Evolutionary conservation across 129 eudicot genomes (phyloP).

Genomic region (Daucus carota): DNA sequence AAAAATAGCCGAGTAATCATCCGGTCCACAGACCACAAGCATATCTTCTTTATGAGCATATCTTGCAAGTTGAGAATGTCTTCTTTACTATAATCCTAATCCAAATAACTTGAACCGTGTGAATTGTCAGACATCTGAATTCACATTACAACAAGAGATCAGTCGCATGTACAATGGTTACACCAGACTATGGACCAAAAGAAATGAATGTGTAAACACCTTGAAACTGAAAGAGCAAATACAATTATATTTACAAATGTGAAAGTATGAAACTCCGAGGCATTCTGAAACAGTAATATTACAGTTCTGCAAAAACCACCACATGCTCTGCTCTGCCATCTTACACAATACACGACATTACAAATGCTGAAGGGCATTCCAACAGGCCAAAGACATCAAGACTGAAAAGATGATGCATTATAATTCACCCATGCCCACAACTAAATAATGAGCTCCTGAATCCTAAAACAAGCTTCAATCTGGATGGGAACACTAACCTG

Average conservation of each 20-base stretch:
- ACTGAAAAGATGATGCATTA: neutral
- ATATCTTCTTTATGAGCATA: neutral
- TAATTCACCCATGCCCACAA: neutral
- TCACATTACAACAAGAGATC: neutral
- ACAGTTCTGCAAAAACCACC: neutral
- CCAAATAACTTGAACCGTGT: neutral
- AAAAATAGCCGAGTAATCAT: neutral
- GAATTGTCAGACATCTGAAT: neutral
- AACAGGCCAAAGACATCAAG: neutral
- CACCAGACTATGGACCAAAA: neutral
- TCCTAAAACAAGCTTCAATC: neutral
- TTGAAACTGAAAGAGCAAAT: neutral
- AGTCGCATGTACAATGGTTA: neutral
- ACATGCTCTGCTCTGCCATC: too few relatives aligned
- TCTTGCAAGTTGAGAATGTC: neutral
- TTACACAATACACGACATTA: neutral
- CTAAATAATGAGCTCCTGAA: neutral
- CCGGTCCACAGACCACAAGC: neutral
- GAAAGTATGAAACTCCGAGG: neutral
- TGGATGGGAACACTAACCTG: neutral
- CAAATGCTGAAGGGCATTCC: neutral
- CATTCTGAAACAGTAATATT: neutral
- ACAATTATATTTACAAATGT: neutral
- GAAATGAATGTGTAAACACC: neutral
- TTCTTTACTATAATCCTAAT: slow-evolving; percentile 41